Conservation (phyloP, 352 stramenopile species). For the Phytophthora litchii region DNA sequence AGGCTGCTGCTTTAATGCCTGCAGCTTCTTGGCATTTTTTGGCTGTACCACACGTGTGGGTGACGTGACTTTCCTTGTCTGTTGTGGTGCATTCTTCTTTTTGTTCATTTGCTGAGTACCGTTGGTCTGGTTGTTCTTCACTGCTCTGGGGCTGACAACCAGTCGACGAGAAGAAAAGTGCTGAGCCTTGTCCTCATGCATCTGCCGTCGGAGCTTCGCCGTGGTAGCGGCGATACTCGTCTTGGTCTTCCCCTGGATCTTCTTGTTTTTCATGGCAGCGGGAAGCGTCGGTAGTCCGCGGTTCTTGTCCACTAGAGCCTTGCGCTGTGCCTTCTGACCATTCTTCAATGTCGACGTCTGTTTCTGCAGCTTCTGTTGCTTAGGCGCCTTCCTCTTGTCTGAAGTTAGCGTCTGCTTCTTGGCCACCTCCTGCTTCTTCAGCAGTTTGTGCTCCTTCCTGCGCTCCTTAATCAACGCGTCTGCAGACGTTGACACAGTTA, state of each 20-base stretch:
- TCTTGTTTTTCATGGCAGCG: conserved; percentile 8
- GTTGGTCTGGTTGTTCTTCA: conserved; percentile 6
- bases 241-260: conserved; percentile 31
- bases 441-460: conserved; percentile 55
- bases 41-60: conserved; percentile 9
- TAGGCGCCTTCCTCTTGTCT: conserved; percentile 24
- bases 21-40: conserved; percentile 16
- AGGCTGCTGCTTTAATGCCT: conserved; percentile 20
- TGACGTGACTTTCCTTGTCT: conserved; percentile 15
- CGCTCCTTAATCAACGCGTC: conserved; percentile 80
- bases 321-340: conserved; percentile 37
- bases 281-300: conserved; percentile 32
- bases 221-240: conserved; percentile 40
- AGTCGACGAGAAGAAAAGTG: conserved; percentile 1
- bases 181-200: conserved; percentile 20
- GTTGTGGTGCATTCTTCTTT: conserved; percentile 25
- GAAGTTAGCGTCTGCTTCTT: conserved; percentile 25
- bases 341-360: conserved; percentile 21
- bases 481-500: conserved; percentile 14
- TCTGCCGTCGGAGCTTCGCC: conserved; percentile 34
- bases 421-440: conserved; percentile 50
- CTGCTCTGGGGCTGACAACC: conserved; percentile 19
- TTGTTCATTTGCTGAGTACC: conserved; percentile 15
- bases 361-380: conserved; percentile 22
- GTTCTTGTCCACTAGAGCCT: conserved; percentile 54